These are phyloP conservation scores for Epichloe glyceriae DNA, from an alignment of 2,329 filamentous ascomycete genomes.

Conservation along the genomic window DNA sequence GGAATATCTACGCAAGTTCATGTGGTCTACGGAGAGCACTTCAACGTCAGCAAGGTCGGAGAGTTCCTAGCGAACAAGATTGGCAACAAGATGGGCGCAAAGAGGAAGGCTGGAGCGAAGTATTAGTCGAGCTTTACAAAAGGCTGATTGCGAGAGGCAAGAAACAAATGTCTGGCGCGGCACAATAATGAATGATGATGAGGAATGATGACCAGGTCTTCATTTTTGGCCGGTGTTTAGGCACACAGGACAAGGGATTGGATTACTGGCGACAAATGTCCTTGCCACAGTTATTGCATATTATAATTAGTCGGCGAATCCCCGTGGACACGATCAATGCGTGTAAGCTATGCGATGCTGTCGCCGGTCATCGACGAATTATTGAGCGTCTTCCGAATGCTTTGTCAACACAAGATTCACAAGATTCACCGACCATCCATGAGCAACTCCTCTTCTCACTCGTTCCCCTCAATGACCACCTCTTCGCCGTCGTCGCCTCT, in stretches of 20 bases:
- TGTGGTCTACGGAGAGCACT: constrained; percentile 66
- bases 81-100: constrained; percentile 27
- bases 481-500: no score
- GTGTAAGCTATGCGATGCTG: no score
- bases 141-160: constrained; percentile 42
- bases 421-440: no score
- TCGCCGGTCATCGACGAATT: not conserved
- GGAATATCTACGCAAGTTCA: constrained; percentile 39
- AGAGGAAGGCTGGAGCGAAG: constrained; percentile 38
- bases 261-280: not conserved
- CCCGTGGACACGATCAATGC: not conserved
- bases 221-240: constrained; percentile 7
- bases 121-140: constrained; percentile 40
- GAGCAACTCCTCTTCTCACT: no score
- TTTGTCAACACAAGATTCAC: no score
- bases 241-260: not conserved
- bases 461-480: no score
- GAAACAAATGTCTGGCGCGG: constrained; percentile 24
- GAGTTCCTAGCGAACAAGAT: constrained; percentile 50
- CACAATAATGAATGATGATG: constrained; percentile 18
- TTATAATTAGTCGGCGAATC: not conserved
- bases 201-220: constrained; percentile 1
- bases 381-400: no score
- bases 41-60: constrained; percentile 62
- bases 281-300: not conserved